Evolutionary conservation across 345 rosid genomes (phyloP), one percentile per base, ranked within the genome.

Genomic region (Brassica cretica): DNA sequence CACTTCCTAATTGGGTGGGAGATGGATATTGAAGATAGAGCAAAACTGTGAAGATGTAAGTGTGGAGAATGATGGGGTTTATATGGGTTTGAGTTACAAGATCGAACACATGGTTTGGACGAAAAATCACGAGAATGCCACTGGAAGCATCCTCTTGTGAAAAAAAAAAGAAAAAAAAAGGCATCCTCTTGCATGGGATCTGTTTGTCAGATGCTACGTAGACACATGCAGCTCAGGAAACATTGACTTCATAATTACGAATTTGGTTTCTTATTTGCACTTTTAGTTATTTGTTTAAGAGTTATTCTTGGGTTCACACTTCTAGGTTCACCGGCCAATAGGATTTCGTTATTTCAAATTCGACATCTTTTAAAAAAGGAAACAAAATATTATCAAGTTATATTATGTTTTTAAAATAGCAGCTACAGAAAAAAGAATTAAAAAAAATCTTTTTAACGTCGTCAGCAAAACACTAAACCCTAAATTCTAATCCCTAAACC

Each of bases 111-210:
- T 78, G 39, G n/a, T 9, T 65, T 80, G 21, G 25, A 25, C 7
- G 25, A 16, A 67, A 79, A 78, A 41, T 53, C 16, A 83, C 89
- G 65, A 2, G 46, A 68, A 63, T 82, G 84, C 89, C 91, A 85
- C 82, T 77, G 14, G 73, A 84, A 77, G 81, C 71, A 73, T 82
- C 82, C 27, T 78, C 81, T 10, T 41, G 49, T 21, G 24, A 21
- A 21, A 21, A 21, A 21, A 21, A 21, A 21, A 2, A 21, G 1
- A 21, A 2, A 21, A 21, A 21, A 21, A 21, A 21, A 84, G 73
- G 81, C 71, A 73, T 82, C 82, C 27, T 78, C 81, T 10, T 41
- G 49, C 49, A 11, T 78, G 5, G 30, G 7, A 11, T 79, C 6
- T 53, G 71, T 62, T 53, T 49, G 76, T 66, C 64, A 66, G 64